These are phyloP conservation scores for Primulina huaijiensis DNA, from an alignment of 257 asterid species.

Conservation along the genomic window DNA sequence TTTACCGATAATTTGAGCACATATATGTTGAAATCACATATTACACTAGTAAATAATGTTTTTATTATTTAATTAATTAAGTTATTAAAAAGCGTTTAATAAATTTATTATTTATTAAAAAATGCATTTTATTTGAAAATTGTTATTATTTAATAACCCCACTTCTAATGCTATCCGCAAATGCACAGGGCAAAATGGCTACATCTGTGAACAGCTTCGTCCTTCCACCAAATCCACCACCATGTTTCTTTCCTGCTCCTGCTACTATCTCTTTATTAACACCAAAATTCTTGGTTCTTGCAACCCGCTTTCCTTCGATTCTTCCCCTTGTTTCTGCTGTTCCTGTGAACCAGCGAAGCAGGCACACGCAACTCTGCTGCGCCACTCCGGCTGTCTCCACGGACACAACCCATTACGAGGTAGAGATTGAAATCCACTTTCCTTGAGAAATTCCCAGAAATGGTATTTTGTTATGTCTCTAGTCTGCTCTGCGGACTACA, in stretches of 20 bases:
- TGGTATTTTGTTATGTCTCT: no score
- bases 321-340: conserved; percentile 25
- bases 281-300: conserved; percentile 22
- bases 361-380: conserved; percentile 38
- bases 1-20: no score
- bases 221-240: conserved; percentile 31
- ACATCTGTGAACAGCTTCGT: conserved; percentile 21
- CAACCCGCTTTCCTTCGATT: conserved; percentile 25
- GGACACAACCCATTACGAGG: conserved; percentile 73
- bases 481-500: no score
- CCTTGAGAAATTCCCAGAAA: not conserved
- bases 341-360: conserved; percentile 28
- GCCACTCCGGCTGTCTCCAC: conserved; percentile 52
- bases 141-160: not conserved
- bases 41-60: no score
- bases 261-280: conserved; percentile 20
- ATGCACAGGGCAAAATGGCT: conserved; percentile 31
- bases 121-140: no score
- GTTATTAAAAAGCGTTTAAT: no score
- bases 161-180: not conserved
- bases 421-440: not conserved
- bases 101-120: no score
- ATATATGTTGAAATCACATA: no score
- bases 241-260: conserved; percentile 5
- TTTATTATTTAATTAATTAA: no score